These are phyloP conservation scores for Jaapia argillacea DNA, from an alignment of 768 basidiomycete species.

Conservation along the genomic window DNA sequence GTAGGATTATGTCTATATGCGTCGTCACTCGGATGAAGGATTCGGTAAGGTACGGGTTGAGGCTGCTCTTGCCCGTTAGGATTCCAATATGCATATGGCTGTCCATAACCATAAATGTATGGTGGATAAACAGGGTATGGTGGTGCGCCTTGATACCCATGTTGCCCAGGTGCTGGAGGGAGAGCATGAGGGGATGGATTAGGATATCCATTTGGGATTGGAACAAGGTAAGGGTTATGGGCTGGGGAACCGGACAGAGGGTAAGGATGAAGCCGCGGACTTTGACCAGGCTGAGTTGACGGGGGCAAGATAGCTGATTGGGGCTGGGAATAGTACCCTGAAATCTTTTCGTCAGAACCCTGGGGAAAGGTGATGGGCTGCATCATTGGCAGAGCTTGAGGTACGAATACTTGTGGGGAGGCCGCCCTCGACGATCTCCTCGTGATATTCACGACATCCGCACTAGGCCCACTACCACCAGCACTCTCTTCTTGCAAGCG, in stretches of 20 bases:
- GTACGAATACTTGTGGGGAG: conserved; percentile 4
- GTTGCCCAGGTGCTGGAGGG: conserved; percentile 10
- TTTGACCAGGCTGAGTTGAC: not conserved
- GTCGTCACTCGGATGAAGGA: not conserved
- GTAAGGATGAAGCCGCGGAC: not conserved
- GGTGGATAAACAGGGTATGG: conserved; percentile 25
- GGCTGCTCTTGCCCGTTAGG: conserved; percentile 5
- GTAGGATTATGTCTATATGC: not conserved
- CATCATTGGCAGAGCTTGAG: not conserved
- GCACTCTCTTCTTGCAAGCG: conserved; percentile 31
- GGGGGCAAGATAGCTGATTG: too few relatives aligned
- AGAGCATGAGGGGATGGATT: conserved; percentile 5
- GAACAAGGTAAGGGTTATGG: not conserved
- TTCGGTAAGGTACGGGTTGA: conserved; percentile 1
- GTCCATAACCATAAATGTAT: conserved; percentile 22
- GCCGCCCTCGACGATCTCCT: conserved; percentile 6
- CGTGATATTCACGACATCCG: conserved; percentile 1
- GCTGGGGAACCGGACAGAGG: not conserved
- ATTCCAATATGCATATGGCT: conserved; percentile 31
- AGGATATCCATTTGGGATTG: not conserved
- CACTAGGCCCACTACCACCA: not conserved
- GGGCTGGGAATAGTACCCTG: not conserved
- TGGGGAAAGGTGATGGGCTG: not conserved
- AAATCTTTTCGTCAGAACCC: not conserved
- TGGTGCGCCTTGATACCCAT: conserved; percentile 19